Percentiles rank a stretch among this genome's conserved stretches.
Evolutionary conservation across 495 filamentous ascomycete species (phyloP).

Genomic region (Evansstolkia leycettana): DNA sequence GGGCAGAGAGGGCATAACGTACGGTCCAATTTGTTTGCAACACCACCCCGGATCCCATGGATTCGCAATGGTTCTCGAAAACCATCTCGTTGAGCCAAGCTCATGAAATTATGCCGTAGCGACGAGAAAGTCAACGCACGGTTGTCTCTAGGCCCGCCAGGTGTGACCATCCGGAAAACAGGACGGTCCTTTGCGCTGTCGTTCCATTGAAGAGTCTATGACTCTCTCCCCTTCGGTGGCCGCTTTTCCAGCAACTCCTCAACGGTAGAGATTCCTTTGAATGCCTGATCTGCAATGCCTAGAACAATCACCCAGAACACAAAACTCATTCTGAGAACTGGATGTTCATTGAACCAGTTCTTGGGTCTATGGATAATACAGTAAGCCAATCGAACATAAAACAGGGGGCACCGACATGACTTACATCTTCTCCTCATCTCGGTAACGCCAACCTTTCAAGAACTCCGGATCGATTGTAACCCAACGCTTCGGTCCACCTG

Average conservation of each 20-base stretch:
- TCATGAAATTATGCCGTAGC: constrained; percentile 9
- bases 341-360: neutral
- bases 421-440: neutral
- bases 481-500: neutral
- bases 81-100: constrained; percentile 8
- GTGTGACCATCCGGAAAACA: constrained; percentile 7
- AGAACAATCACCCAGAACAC: constrained; percentile 1
- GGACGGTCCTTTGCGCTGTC: constrained; percentile 3
- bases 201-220: constrained; percentile 7
- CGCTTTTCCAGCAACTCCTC: constrained; percentile 7
- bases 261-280: constrained; percentile 8
- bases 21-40: constrained; percentile 9
- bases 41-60: constrained; percentile 8
- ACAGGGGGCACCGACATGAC: neutral
- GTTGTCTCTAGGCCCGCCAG: constrained; percentile 1
- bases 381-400: neutral
- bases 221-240: constrained; percentile 11
- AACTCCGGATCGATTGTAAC: neutral
- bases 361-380: constrained; percentile 1
- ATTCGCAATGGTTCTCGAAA: constrained; percentile 11
- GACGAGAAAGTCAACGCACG: constrained; percentile 5
- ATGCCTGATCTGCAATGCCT: constrained; percentile 11
- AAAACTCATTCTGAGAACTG: neutral
- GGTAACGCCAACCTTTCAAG: neutral
- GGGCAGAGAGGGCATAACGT: neutral